Evolutionary conservation across 495 filamentous ascomycete species (phyloP).

Genomic region (Paragyromitra xinjiangensis): DNA sequence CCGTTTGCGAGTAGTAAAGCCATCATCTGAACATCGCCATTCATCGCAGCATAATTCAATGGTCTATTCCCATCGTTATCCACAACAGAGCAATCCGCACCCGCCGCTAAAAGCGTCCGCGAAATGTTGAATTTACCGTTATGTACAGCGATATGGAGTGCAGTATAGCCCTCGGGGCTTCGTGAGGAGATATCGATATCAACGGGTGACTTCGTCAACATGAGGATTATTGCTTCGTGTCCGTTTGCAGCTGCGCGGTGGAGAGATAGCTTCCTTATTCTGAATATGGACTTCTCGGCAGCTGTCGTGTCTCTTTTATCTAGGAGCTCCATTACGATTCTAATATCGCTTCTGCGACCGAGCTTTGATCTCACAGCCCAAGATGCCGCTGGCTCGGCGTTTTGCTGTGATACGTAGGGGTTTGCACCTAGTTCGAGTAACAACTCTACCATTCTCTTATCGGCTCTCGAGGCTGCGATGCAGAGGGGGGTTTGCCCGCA

Average conservation of each 20-base stretch:
- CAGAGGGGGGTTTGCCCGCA: not conserved
- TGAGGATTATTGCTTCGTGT: not conserved
- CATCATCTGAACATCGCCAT: not conserved
- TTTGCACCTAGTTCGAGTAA: not conserved
- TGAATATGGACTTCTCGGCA: not conserved
- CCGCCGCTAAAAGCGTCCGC: not conserved
- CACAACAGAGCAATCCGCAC: not conserved
- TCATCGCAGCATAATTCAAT: not conserved
- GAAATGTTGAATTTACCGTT: not conserved
- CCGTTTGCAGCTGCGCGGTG: not conserved
- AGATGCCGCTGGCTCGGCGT: not conserved
- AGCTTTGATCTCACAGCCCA: not conserved
- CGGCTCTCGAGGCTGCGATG: not conserved
- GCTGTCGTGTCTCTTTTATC: not conserved
- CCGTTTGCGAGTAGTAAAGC: not conserved
- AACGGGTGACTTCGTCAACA: not conserved
- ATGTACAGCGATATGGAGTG: not conserved
- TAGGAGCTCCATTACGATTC: not conserved
- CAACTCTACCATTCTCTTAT: slow-evolving; percentile 1
- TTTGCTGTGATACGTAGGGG: slow-evolving; percentile 1
- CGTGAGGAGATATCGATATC: not conserved
- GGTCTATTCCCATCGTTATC: not conserved
- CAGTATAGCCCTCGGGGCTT: slow-evolving; percentile 1
- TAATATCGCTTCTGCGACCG: not conserved
- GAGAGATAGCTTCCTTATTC: not conserved